phyloP scores from a whole-genome alignment of 345 rosid species.

The Eucalyptus viminalis region DNA sequence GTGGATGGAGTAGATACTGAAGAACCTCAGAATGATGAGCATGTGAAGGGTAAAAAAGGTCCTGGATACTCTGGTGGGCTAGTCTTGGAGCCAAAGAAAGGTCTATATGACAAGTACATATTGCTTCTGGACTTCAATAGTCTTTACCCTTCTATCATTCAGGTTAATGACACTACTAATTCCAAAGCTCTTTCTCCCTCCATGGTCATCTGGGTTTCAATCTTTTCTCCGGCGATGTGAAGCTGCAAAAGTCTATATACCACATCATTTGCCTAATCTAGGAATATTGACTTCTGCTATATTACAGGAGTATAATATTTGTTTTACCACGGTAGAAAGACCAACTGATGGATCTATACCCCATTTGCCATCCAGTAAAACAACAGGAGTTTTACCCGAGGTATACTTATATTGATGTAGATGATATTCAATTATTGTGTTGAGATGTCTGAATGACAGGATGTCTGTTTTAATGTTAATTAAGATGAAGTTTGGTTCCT shows the following conservation, averaged over 20 bases:
- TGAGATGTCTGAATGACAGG: not conserved
- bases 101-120: constrained; percentile 88
- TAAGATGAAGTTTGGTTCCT: not conserved
- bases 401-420: constrained; percentile 12
- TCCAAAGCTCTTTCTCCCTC: not conserved
- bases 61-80: constrained; percentile 94
- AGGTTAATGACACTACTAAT: constrained; percentile 35
- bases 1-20: constrained; percentile 38
- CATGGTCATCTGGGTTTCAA: not conserved
- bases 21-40: constrained; percentile 24
- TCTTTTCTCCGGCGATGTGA: not conserved
- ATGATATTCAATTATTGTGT: not conserved
- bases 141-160: constrained; percentile 98
- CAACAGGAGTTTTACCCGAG: constrained; percentile 88
- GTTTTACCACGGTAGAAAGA: constrained; percentile 92
- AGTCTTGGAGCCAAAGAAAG: constrained; percentile 95
- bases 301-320: constrained; percentile 88
- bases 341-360: constrained; percentile 66
- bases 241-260: not conserved
- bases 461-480: not conserved
- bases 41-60: constrained; percentile 62
- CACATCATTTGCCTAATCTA: not conserved
- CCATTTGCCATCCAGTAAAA: constrained; percentile 54
- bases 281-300: not conserved
- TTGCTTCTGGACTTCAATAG: constrained; percentile 96